Base-by-base conservation (phyloP, 148 eudicot genomes). In the Polygonum aviculare region DNA sequence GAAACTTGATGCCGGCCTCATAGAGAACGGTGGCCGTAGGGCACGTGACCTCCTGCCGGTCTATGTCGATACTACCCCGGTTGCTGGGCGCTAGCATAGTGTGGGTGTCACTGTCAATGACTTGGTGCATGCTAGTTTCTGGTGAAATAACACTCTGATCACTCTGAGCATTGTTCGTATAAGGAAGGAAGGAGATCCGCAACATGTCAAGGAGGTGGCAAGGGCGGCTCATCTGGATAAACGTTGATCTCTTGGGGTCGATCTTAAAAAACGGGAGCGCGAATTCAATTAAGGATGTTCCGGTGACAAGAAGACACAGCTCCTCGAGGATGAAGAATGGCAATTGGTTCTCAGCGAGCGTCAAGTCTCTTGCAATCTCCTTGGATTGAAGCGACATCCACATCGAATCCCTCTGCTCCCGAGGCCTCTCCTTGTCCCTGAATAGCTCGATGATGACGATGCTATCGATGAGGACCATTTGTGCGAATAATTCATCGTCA, bases 261-360 rank as follows among this genome's bases (percentile, higher is more conserved):
- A 1, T 35, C n/a, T 39, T 6, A 38, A 57, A 11, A 16, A 40
- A 59, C 6, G 4, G 76, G 33, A 15, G 0, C 0, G 26, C 21
- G 1, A 1, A 12, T 21, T 40, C 44, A 0, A 69, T 0, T 7
- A 22, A 9, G 22, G 4, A 2, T n/a, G n/a, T 21, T 40, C 44
- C 0, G 7, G 45, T 38, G n/a, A 18, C 75, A 4, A 3, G 35
- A 5, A 40, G 2, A 38, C n/a, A 72, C 7, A 77, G 2, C 2
- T 14, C 75, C 7, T 7, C 55, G 0, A 63, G 22, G 49, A 76
- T 18, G 19, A 76, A 76, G 44, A 76, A 21, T 0, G 78, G 78
- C 3, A 76, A 18, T 52, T 76, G 78, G 36, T 76, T 76, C 50
- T 76, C 78, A 6, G 49, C 44, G 19, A 76, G 10, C 7, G 12